A percentile compares a stretch with the other conserved stretches of the same genome.
Evolutionary conservation across 202 grass and related monocot species (phyloP).

Genomic region (Carex arenaria): DNA sequence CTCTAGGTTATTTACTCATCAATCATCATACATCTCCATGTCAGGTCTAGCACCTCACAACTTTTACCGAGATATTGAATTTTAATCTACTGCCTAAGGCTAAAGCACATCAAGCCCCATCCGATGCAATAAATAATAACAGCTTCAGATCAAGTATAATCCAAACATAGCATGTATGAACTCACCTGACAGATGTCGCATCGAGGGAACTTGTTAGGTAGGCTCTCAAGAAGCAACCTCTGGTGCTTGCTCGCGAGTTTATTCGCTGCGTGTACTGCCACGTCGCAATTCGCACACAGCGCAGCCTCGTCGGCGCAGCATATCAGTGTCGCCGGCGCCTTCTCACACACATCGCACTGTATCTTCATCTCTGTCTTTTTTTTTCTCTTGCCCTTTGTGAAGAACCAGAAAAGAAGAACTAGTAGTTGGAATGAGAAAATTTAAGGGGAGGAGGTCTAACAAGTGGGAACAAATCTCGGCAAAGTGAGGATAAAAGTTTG

Average conservation of each 20-base stretch:
- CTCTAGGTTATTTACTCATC: not conserved
- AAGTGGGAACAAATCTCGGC: not conserved
- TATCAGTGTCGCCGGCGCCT: slow-evolving; percentile 65
- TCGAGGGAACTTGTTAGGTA: slow-evolving; percentile 60
- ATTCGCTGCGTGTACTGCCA: slow-evolving; percentile 86
- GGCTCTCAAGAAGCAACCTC: slow-evolving; percentile 73
- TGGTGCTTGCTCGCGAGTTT: slow-evolving; percentile 97
- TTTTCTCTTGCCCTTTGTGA: not conserved
- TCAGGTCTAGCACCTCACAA: not conserved
- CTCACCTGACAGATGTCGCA: slow-evolving; percentile 84
- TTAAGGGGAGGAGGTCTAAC: not conserved
- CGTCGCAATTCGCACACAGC: slow-evolving; percentile 79
- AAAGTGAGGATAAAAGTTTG: not conserved
- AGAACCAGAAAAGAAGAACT: not conserved
- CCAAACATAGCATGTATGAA: not conserved
- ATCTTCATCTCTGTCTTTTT: slow-evolving; percentile 55
- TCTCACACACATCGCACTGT: slow-evolving; percentile 88
- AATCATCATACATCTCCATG: not conserved
- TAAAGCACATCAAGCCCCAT: not conserved
- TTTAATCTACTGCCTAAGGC: not conserved
- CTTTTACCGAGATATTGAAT: not conserved
- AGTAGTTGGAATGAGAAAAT: not conserved
- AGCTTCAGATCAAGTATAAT: not conserved
- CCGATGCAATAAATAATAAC: not conserved
- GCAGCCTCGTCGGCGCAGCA: slow-evolving; percentile 98